A percentile compares a stretch with the other conserved stretches of the same genome.
Evolutionary conservation across 768 basidiomycete genomes (phyloP).

Genomic region (Pleurotus eryngii): DNA sequence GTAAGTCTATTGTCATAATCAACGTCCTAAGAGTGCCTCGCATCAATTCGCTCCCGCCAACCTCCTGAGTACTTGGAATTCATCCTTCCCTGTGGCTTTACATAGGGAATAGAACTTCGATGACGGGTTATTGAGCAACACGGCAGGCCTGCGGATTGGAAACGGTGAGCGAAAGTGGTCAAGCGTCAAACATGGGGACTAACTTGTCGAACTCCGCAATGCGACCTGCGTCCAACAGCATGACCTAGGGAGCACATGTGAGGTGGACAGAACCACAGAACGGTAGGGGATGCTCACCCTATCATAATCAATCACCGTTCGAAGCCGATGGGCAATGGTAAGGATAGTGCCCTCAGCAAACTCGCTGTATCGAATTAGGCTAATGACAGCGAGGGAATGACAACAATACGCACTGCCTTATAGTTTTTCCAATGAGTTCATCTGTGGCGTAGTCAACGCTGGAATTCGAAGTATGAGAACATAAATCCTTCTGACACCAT

Average conservation of each 20-base stretch:
- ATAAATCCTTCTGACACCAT: background rate
- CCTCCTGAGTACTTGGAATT: conserved; percentile 65
- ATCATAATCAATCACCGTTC: conserved; percentile 83
- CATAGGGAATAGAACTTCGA: conserved; percentile 69
- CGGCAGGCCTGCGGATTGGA: conserved; percentile 38
- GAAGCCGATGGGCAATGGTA: conserved; percentile 78
- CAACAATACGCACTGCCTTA: conserved; percentile 57
- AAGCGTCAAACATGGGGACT: conserved; percentile 9
- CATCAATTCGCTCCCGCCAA: conserved; percentile 47
- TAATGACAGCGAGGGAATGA: background rate
- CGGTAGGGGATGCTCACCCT: conserved; percentile 43
- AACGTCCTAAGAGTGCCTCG: background rate
- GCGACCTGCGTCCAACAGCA: conserved; percentile 74
- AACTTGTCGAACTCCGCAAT: conserved; percentile 74
- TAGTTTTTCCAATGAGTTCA: conserved; percentile 80
- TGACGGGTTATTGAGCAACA: conserved; percentile 48
- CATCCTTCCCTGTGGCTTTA: conserved; percentile 69
- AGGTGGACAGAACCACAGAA: background rate
- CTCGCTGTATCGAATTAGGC: conserved; percentile 39
- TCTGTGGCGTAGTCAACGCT: conserved; percentile 88
- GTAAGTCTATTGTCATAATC: too few relatives aligned
- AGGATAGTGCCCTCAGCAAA: conserved; percentile 80
- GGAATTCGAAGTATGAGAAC: background rate
- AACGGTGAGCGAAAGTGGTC: background rate
- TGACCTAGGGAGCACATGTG: conserved; percentile 44